Conservation (phyloP, 2,329 filamentous ascomycete genomes). For the Neopestalotiopsis sp. region DNA sequence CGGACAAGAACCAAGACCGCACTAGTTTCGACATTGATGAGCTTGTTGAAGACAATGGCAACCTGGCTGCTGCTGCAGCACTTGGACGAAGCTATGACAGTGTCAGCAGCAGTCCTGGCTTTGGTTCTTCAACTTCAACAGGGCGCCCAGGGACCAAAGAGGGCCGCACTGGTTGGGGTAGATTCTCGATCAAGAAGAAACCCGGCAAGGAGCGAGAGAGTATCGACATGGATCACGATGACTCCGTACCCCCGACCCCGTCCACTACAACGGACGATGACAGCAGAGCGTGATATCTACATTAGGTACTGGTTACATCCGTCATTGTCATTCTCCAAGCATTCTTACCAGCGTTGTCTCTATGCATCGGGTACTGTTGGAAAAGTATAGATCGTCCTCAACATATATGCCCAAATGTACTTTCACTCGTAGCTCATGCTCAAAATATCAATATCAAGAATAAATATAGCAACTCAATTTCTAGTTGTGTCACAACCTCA, state of each 20-base stretch:
- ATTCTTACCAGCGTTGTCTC: not conserved
- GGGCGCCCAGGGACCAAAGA: conserved; percentile 47
- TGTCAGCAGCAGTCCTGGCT: conserved; percentile 58
- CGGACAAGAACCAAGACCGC: conserved; percentile 62
- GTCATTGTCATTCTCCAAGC: conserved; percentile 1
- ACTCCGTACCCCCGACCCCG: conserved; percentile 29
- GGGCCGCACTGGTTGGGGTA: conserved; percentile 50
- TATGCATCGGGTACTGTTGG: not conserved
- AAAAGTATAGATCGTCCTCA: not conserved
- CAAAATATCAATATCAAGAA: no score
- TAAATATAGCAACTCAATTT: no score
- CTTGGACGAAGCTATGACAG: conserved; percentile 60
- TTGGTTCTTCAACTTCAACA: conserved; percentile 55
- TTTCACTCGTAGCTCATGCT: no score
- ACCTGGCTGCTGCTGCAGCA: conserved; percentile 29
- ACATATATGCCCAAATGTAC: not conserved
- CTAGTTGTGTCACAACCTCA: no score
- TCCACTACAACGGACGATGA: conserved; percentile 23
- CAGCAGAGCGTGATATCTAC: not conserved
- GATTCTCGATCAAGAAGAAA: conserved; percentile 66
- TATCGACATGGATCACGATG: conserved; percentile 54
- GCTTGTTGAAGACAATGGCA: conserved; percentile 47
- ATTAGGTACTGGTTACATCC: not conserved
- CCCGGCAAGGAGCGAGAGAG: conserved; percentile 60
- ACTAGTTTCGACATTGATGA: conserved; percentile 66